phyloP scores from a whole-genome alignment of 2,329 filamentous ascomycete species.

The Ophiosphaerella herpotricha region DNA sequence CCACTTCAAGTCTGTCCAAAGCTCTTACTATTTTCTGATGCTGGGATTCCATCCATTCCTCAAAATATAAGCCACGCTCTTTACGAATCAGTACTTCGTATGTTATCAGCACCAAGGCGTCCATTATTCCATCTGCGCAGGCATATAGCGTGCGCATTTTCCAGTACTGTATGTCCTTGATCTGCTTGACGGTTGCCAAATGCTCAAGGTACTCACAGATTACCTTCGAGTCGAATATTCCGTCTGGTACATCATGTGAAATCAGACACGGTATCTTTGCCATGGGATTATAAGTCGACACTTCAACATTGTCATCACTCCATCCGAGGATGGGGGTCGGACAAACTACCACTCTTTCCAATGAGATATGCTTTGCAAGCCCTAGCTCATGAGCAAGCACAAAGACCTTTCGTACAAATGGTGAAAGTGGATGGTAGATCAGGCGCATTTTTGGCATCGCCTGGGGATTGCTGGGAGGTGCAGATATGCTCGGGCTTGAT shows the following conservation, averaged over 20 bases:
- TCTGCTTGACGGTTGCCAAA: constrained; percentile 11
- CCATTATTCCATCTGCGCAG: constrained; percentile 36
- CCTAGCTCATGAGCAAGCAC: constrained; percentile 33
- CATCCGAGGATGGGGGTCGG: constrained; percentile 34
- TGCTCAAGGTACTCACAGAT: constrained; percentile 35
- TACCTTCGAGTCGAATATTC: constrained; percentile 34
- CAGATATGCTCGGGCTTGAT: background rate
- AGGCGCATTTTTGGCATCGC: constrained; percentile 31
- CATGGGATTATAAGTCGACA: constrained; percentile 34
- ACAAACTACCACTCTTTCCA: constrained; percentile 38
- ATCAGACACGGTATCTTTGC: constrained; percentile 38
- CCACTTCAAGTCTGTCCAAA: constrained; percentile 30
- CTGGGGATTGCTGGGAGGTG: background rate
- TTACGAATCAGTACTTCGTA: constrained; percentile 35
- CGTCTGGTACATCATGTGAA: constrained; percentile 26
- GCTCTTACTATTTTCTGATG: constrained; percentile 30
- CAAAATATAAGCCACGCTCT: constrained; percentile 23
- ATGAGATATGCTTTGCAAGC: constrained; percentile 26
- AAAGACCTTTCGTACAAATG: constrained; percentile 36
- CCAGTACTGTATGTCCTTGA: constrained; percentile 25
- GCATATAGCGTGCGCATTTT: constrained; percentile 29
- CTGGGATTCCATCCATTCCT: constrained; percentile 37
- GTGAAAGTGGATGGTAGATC: constrained; percentile 36
- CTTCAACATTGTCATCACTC: constrained; percentile 36
- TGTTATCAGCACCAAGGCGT: constrained; percentile 32